Evolutionary conservation across 2,329 filamentous ascomycete species (phyloP), one percentile per base, ranked within the genome.

Genomic region (Cercospora brassicicola): DNA sequence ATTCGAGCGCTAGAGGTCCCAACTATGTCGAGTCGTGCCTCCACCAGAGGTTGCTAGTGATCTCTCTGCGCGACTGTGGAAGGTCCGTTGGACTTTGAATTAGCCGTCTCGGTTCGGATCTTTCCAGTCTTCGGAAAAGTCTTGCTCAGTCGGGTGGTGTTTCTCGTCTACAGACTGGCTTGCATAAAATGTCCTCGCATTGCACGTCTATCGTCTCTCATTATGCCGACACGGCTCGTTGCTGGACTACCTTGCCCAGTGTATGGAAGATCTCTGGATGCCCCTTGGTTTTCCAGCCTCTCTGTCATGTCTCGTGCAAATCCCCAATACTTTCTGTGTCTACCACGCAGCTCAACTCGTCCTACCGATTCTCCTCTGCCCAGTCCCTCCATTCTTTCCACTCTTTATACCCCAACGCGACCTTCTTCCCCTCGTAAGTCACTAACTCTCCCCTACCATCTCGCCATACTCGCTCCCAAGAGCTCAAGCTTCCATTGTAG

Each of bases 401-500:
- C 75, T 94, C 91, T 1, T 79, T 80, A 78, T 92, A 97, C 59
- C 81, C 83, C 68, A 95, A 79, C 65, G 84, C 89, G 64, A 89
- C 87, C 83, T 92, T 94, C 81, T 89, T 89, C 20, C 95, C 95
- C 80, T 95, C 92, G 79, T 98, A 99, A 73, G 92, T 86, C 65
- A 94, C 89, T 2, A 95, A 88, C 73, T 89, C 89, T 61, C 91
- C 88, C 20, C 79, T 81, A 2, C 97, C 88, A 68, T 92, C 89
- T 72, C 86, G 86, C 94, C 94, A 98, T 48, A 87, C 85, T 63
- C 82, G 82, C 75, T 76, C 82, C 77, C 77, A 78, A 3, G 59
- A 64, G 6, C 69, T 71, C 28, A 71, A 73, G 55, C 81, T 79
- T 0, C 93, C 93, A 67, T 86, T 86, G 94, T 94, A 99, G 1